Conservation (phyloP, 208 protist species). For the Perkinsela sp. region DNA sequence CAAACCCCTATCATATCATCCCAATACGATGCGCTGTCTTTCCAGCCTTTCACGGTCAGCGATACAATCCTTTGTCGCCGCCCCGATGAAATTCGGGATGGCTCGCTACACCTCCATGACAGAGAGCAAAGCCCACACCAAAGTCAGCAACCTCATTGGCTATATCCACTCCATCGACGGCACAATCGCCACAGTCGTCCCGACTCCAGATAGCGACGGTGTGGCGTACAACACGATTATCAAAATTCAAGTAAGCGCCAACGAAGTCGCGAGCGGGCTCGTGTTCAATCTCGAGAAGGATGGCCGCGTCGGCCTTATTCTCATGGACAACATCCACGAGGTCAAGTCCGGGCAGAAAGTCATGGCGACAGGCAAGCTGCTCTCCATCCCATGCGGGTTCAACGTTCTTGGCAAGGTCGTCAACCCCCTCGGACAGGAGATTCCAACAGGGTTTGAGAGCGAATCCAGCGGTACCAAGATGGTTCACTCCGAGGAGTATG, state of each 20-base stretch:
- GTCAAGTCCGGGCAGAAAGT: constrained; percentile 52
- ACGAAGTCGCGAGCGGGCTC: constrained; percentile 27
- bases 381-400: constrained; percentile 43
- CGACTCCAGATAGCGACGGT: constrained; percentile 24
- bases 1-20: too few relatives aligned
- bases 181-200: constrained; percentile 44
- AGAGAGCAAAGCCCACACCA: constrained; percentile 39
- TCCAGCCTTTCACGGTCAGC: too few relatives aligned
- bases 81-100: too few relatives aligned
- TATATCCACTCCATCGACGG: constrained; percentile 56
- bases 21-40: too few relatives aligned
- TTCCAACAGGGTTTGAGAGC: constrained; percentile 17
- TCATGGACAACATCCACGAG: constrained; percentile 55
- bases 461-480: constrained; percentile 14
- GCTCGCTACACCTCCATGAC: constrained; percentile 1
- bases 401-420: constrained; percentile 48
- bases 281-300: constrained; percentile 59
- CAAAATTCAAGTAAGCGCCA: constrained; percentile 40
- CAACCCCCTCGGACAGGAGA: constrained; percentile 43
- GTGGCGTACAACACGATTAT: constrained; percentile 57
- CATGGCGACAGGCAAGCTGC: constrained; percentile 40
- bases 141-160: constrained; percentile 45
- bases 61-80: too few relatives aligned
- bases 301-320: constrained; percentile 44
- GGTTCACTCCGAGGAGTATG: constrained; percentile 14